Evolutionary conservation across 2,329 filamentous ascomycete genomes (phyloP).

Genomic region (Clarireedia sp.): DNA sequence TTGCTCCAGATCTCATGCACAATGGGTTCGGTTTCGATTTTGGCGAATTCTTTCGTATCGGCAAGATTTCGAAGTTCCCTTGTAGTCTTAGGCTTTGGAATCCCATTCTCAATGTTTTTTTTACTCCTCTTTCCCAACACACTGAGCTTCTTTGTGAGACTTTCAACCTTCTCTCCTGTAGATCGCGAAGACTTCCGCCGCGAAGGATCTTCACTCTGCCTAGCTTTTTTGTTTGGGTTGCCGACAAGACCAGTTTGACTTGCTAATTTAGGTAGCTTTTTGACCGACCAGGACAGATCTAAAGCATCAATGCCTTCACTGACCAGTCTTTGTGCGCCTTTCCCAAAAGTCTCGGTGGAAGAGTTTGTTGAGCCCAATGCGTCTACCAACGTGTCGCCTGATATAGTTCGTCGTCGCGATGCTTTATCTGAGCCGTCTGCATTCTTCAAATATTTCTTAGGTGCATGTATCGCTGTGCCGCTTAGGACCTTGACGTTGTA

Average conservation of each 20-base stretch:
- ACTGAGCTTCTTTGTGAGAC: constrained; percentile 40
- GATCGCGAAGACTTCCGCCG: constrained; percentile 35
- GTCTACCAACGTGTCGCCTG: constrained; percentile 31
- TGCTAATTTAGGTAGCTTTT: constrained; percentile 31
- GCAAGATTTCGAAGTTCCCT: constrained; percentile 53
- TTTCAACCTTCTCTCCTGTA: constrained; percentile 35
- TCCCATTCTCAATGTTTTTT: constrained; percentile 38
- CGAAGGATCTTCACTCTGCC: constrained; percentile 24
- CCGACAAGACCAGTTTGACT: constrained; percentile 19
- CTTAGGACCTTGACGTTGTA: constrained; percentile 60
- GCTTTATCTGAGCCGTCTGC: constrained; percentile 9
- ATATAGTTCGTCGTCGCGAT: constrained; percentile 38
- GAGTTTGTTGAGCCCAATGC: constrained; percentile 27
- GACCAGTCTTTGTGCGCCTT: constrained; percentile 25
- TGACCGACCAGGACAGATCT: constrained; percentile 37
- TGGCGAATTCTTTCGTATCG: constrained; percentile 55
- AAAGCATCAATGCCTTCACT: constrained; percentile 40
- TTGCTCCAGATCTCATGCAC: constrained; percentile 56
- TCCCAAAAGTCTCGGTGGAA: constrained; percentile 20
- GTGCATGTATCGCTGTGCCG: constrained; percentile 51
- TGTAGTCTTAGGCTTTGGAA: constrained; percentile 39
- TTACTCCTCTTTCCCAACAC: constrained; percentile 54
- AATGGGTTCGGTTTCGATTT: constrained; percentile 51
- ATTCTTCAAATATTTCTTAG: constrained; percentile 36
- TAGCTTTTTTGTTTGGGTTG: constrained; percentile 26